Base-by-base conservation (phyloP, 768 basidiomycete species). In the Tulasnella sp. region DNA sequence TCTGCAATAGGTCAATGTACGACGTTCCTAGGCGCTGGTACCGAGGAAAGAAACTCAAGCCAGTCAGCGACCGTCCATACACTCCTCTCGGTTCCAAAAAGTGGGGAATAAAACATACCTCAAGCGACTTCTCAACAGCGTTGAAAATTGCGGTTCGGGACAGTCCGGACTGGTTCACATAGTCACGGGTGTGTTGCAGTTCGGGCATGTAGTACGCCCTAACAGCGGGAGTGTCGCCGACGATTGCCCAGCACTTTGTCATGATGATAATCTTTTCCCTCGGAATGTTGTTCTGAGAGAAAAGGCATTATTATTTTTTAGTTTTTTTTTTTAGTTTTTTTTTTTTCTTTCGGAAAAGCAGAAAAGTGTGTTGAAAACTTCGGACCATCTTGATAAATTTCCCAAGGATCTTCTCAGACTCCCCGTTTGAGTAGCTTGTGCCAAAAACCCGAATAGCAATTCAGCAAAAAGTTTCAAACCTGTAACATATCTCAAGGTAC, bases 371-470 rank as follows among this genome's bases (percentile, higher is more conserved):
- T 7, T 38, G 7, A 15, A 15, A 7, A 38, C 7, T 38, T 5
- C 34, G 15, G 5, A 38, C 34, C 34, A 38, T 15, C n/a, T 83
- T 84, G 71, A 90, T 80, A 2, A 80, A 84, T 63, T 84, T 82
- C 8, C 86, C 85, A 19, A 87, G 72, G 53, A 87, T 75, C 45
- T 77, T 65, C 67, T 88, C 87, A 22, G 21, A 22, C n/a, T 38
- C 27, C n/a, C 19, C 27, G n/a, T 21, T 29, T n/a, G 19, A 29
- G 19, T 29, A 48, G 5, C 46, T 48, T 7, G 46, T n/a, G n/a
- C n/a, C n/a, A n/a, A 48, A 22, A 7, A n/a, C 7, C 15, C 34
- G 34, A 7, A 38, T 7, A 38, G 34, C 34, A 15, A n/a, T 38
- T 38, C 34, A 38, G 15, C 34, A 38, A 38, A 38, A 38, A n/a